Evolutionary conservation across 1,284 basidiomycete genomes (phyloP), one percentile per base, ranked within the genome.

Genomic region (Pisolithus thermaeus): DNA sequence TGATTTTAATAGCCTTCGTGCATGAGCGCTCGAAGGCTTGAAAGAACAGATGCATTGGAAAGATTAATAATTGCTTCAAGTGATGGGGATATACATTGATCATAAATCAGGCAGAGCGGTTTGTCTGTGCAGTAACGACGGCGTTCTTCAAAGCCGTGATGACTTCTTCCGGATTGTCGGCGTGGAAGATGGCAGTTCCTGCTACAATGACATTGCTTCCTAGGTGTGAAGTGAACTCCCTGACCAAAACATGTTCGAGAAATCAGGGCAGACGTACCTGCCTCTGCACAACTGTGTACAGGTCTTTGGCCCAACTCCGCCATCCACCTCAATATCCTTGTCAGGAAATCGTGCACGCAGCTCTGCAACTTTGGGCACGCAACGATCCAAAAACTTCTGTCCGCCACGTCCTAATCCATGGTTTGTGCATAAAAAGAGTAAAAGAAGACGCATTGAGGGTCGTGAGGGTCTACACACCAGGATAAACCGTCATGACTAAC

Each of bases 201-300:
- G 97, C 96, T 12, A 99, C 97, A 57, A 99, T 93, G 57, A 99
- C 94, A 66, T 99, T 99, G 67, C 93, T 92, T 38, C 93, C 92
- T 93, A 61, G 54, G 20, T 6, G 42, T 6, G 8, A 16, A 35
- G 1, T 16, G 25, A n/a, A 30, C 55, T 37, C 41, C 38, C 52
- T 45, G 28, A 40, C 50, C 30, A 22, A 16, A 12, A 23, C 11
- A 6, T 23, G 6, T 8, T 4, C 18, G 27, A 20, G 32, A 18
- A 28, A 45, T 50, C 22, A n/a, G 30, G 35, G 46, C 32, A 40
- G 8, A 70, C 81, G 58, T 60, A 87, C 93, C 94, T 43, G 96
- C 96, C 56, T 92, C 75, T 2, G 96, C 95, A 63, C 97, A 99
- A 50, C 80, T 77, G 62, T 83, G 88, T 55, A 97, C 84, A 9